These are phyloP conservation scores for Microcera coccophila DNA, from an alignment of 2,329 filamentous ascomycete genomes.

Conservation along the genomic window DNA sequence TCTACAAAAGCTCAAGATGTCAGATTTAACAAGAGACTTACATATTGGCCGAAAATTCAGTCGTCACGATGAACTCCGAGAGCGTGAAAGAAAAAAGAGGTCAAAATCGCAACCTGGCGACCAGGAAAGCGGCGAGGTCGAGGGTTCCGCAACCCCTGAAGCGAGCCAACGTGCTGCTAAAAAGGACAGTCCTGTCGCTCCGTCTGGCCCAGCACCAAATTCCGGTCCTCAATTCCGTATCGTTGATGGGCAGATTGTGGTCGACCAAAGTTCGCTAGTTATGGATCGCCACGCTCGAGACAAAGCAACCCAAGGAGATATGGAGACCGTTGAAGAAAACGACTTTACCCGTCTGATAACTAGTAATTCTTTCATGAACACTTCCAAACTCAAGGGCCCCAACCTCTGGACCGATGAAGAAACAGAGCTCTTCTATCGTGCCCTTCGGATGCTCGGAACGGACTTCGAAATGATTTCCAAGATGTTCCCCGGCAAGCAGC, in stretches of 20 bases:
- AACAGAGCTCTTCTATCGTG: constrained; percentile 73
- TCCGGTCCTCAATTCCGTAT: constrained; percentile 57
- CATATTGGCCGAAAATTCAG: constrained; percentile 71
- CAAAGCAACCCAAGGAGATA: constrained; percentile 45
- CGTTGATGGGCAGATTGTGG: constrained; percentile 68
- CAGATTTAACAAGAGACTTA: constrained; percentile 65
- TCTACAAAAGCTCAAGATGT: constrained; percentile 64
- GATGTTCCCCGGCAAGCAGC: constrained; percentile 68
- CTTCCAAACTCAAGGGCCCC: constrained; percentile 58
- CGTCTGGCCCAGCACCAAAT: constrained; percentile 25
- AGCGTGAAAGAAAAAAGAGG: constrained; percentile 54
- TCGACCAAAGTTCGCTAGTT: constrained; percentile 63
- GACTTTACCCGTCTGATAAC: constrained; percentile 72
- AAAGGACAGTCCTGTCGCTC: constrained; percentile 20
- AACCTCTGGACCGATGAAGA: constrained; percentile 68
- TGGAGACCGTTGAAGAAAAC: constrained; percentile 69
- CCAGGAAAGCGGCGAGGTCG: constrained; percentile 19
- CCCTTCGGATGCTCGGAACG: constrained; percentile 72
- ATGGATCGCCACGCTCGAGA: constrained; percentile 66
- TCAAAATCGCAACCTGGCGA: constrained; percentile 28
- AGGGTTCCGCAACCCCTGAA: constrained; percentile 21
- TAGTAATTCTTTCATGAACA: constrained; percentile 60
- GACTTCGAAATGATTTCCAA: constrained; percentile 77
- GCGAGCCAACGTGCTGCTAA: constrained; percentile 15
- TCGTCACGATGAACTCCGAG: constrained; percentile 67